Conservation (phyloP, 2,329 filamentous ascomycete genomes). For the Aspergillus sp. region DNA sequence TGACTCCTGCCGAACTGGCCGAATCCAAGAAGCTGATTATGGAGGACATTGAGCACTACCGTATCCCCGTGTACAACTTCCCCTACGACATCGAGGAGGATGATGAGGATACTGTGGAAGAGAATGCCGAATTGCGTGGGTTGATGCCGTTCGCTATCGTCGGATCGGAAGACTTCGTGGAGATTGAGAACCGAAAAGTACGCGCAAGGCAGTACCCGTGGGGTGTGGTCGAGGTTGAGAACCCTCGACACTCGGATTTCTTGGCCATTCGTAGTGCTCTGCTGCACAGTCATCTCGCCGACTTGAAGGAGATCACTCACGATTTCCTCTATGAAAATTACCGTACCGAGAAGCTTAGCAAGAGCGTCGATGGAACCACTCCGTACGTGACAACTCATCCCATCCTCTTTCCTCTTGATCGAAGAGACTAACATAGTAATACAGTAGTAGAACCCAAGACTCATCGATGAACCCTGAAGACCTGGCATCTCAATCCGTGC, state of each 20-base stretch:
- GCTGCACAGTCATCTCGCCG: conserved; percentile 93
- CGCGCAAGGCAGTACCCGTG: conserved; percentile 96
- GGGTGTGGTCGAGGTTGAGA: conserved; percentile 98
- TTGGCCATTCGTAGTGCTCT: conserved; percentile 92
- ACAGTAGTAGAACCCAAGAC: conserved; percentile 47
- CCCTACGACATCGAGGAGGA: conserved; percentile 99
- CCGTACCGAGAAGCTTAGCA: conserved; percentile 99
- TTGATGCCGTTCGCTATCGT: conserved; percentile 99
- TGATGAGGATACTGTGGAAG: conserved; percentile 97
- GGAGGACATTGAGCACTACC: conserved; percentile 99
- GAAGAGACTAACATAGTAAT: conserved; percentile 15
- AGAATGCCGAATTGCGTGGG: conserved; percentile 93
- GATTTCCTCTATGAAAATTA: conserved; percentile 99
- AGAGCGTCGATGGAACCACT: conserved; percentile 89
- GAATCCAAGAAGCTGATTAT: conserved; percentile 99
- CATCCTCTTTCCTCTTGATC: neutral
- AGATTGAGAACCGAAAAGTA: conserved; percentile 86
- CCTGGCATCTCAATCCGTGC: conserved; percentile 90
- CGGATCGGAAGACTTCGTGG: conserved; percentile 88
- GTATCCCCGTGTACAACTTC: conserved; percentile 99
- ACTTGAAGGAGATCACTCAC: conserved; percentile 98
- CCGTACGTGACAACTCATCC: conserved; percentile 55
- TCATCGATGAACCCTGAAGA: conserved; percentile 97
- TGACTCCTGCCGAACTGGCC: conserved; percentile 90
- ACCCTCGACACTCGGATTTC: conserved; percentile 98